Evolutionary conservation across 352 stramenopile genomes (phyloP).

Genomic region (Phytophthora tubulina): DNA sequence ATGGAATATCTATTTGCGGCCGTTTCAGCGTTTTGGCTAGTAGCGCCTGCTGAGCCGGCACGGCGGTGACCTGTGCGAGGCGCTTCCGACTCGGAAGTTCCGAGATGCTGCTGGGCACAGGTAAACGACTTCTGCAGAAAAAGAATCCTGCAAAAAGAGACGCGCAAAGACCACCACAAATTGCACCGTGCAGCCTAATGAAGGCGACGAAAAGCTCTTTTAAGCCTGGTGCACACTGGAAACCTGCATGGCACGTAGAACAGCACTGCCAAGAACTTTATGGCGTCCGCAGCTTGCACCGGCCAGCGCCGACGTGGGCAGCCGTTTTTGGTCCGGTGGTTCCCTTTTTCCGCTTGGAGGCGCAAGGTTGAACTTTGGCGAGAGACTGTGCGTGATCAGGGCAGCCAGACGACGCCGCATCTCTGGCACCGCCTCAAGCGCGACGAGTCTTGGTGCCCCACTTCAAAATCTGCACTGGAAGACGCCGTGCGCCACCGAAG

Average conservation of each 20-base stretch:
- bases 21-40: not conserved
- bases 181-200: slow-evolving; percentile 11
- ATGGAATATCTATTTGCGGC: not conserved
- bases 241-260: too few relatives aligned
- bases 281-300: too few relatives aligned
- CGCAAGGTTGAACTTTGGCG: slow-evolving; percentile 31
- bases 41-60: not conserved
- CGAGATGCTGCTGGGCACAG: too few relatives aligned
- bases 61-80: not conserved
- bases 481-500: slow-evolving; percentile 25
- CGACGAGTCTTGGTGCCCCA: slow-evolving; percentile 28
- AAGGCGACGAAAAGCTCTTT: not conserved
- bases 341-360: slow-evolving; percentile 35
- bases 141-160: slow-evolving; percentile 19
- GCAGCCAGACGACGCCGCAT: slow-evolving; percentile 11
- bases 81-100: too few relatives aligned
- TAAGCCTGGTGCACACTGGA: not conserved
- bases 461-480: slow-evolving; percentile 46
- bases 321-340: slow-evolving; percentile 21
- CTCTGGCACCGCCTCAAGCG: slow-evolving; percentile 21
- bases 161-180: slow-evolving; percentile 25
- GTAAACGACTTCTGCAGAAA: too few relatives aligned
- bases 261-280: too few relatives aligned
- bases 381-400: slow-evolving; percentile 23
- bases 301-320: too few relatives aligned